Conservation (phyloP, 805 yeast genomes). For the Myxozyma sirexii region DNA sequence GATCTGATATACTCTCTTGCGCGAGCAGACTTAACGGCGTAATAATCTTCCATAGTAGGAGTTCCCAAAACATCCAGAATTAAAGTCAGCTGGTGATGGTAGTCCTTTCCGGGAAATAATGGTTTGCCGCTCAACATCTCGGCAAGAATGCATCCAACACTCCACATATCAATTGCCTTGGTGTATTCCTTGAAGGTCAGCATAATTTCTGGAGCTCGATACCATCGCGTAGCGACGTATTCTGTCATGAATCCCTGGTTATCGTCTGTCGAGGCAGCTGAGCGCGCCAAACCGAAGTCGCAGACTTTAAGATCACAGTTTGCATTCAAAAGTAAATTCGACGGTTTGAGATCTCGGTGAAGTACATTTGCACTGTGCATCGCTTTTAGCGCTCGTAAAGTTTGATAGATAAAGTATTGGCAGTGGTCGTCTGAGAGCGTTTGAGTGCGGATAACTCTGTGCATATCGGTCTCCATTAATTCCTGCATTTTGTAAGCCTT, state of each 20-base stretch:
- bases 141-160: slow-evolving; percentile 93
- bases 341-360: slow-evolving; percentile 91
- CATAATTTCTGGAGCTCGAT: slow-evolving; percentile 97
- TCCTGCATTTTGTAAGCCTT: slow-evolving; percentile 56
- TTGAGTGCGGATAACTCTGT: slow-evolving; percentile 80
- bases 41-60: slow-evolving; percentile 76
- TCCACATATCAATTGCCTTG: slow-evolving; percentile 95
- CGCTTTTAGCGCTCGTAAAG: slow-evolving; percentile 84
- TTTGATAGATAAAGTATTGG: slow-evolving; percentile 91
- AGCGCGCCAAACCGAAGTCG: slow-evolving; percentile 87
- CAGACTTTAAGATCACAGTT: slow-evolving; percentile 93
- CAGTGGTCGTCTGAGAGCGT: slow-evolving; percentile 86
- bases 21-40: slow-evolving; percentile 58
- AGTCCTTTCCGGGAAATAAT: slow-evolving; percentile 90
- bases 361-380: slow-evolving; percentile 92
- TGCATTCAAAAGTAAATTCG: slow-evolving; percentile 80
- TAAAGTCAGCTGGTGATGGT: slow-evolving; percentile 83
- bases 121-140: slow-evolving; percentile 87
- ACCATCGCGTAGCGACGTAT: slow-evolving; percentile 97
- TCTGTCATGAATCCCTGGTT: slow-evolving; percentile 88
- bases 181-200: slow-evolving; percentile 90
- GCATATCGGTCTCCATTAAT: slow-evolving; percentile 85
- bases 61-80: slow-evolving; percentile 87
- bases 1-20: slow-evolving; percentile 87
- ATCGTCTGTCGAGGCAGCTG: slow-evolving; percentile 60